Evolutionary conservation across 2,329 filamentous ascomycete species (phyloP), one percentile per base, ranked within the genome.

Genomic region (Trichoderma sp.): DNA sequence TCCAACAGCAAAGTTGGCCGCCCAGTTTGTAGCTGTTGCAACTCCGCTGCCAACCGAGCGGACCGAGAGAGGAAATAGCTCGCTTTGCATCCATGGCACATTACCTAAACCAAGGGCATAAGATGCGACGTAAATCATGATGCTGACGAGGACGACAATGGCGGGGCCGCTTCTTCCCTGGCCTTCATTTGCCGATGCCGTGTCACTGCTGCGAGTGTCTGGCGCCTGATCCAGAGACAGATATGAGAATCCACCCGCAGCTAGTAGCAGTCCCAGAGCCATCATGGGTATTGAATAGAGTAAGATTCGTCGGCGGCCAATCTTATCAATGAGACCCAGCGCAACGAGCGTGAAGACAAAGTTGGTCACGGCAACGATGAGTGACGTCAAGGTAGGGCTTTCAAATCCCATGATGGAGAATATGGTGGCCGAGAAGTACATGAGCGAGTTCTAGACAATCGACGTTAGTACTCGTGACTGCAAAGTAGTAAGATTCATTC

Each of bases 1-100:
- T 0, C 94, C 94, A 1, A 97, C 85, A 21, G 96, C 78, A 70
- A 96, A 96, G 77, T 98, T 98, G 28, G 91, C 89, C 4, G 86
- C 87, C 95, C 95, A 98, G 76, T 88, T 97, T 7, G 92, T 96
- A 5, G 90, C 90, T 8, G 94, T 95, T 1, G 91, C 87, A 5
- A 93, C 78, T 0, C 89, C 89, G 69, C 90, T 92, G 32, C 92
- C 92, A 1, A 93, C 79, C 5, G 90, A 89, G 59, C 92, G 88
- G 56, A 94, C 91, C 34, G 85, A 85, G 59, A 94, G 83, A 0
- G 94, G 91, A 76, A 97, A 97, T 37, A 97, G 86, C 81, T 98
- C 95, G 73, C 90, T 93, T 81, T 97, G 94, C 85, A 97, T 95
- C 95, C 95, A 98, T 0, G 95, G 94, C 3, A 98, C 93, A 74